phyloP scores from a whole-genome alignment of 2,329 filamentous ascomycete species.

The Trichoderma sp. region DNA sequence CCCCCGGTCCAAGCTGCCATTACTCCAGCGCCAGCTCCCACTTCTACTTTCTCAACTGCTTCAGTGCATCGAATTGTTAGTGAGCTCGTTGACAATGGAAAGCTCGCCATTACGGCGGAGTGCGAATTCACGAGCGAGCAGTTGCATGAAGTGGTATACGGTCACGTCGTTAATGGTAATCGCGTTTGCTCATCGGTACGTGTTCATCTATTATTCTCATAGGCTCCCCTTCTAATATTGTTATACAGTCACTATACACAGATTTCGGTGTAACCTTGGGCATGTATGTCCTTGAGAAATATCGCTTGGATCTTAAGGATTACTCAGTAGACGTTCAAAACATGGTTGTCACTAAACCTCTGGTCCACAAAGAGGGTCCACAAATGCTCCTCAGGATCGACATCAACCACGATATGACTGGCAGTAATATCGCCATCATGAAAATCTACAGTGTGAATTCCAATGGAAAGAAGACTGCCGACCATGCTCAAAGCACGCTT shows the following conservation, averaged over 20 bases:
- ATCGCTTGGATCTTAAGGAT: conserved; percentile 5
- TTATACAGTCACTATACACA: conserved; percentile 41
- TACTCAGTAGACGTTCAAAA: conserved; percentile 39
- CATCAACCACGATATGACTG: background rate
- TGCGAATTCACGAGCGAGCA: conserved; percentile 64
- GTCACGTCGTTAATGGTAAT: conserved; percentile 66
- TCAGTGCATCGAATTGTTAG: conserved; percentile 3
- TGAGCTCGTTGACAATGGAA: background rate
- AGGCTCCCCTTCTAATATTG: background rate
- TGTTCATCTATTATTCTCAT: conserved; percentile 26
- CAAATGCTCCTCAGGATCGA: conserved; percentile 5
- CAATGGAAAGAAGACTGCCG: conserved; percentile 36
- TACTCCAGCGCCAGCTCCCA: conserved; percentile 48
- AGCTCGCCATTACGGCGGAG: conserved; percentile 58
- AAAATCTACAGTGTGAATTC: conserved; percentile 1
- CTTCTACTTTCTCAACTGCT: background rate
- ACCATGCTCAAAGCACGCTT: conserved; percentile 16
- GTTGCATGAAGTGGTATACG: conserved; percentile 56
- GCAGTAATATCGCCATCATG: background rate
- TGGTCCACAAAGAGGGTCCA: conserved; percentile 12
- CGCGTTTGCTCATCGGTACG: conserved; percentile 58
- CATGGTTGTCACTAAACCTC: conserved; percentile 38
- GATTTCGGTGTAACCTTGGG: conserved; percentile 65
- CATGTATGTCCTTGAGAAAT: conserved; percentile 42
- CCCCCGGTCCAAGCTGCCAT: conserved; percentile 34